These are phyloP conservation scores for Zopfochytrium polystomum DNA, from an alignment of 371 early-diverging fungal genomes.

Conservation along the genomic window DNA sequence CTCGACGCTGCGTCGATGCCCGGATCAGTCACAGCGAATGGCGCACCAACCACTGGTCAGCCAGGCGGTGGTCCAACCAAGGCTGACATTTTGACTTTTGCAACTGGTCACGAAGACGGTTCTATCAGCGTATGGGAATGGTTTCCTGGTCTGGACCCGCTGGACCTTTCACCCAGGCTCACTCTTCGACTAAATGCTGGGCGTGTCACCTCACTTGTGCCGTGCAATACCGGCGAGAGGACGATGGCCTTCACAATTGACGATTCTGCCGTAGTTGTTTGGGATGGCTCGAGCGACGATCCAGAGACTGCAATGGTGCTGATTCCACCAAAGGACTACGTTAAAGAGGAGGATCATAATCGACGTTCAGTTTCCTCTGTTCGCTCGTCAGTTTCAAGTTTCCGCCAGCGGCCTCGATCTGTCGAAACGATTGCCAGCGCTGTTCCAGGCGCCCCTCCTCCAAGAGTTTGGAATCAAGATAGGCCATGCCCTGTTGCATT, in stretches of 20 bases:
- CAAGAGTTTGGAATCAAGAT: too few relatives aligned
- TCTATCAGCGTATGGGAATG: constrained; percentile 27
- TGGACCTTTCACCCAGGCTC: constrained; percentile 13
- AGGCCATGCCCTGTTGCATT: constrained; percentile 27
- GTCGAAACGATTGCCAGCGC: too few relatives aligned
- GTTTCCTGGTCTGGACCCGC: constrained; percentile 10
- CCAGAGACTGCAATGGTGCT: constrained; percentile 12
- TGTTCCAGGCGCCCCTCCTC: too few relatives aligned
- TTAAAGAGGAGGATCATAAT: background rate
- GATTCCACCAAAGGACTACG: constrained; percentile 12
- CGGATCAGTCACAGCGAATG: background rate
- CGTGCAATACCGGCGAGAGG: constrained; percentile 20
- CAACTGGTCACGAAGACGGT: constrained; percentile 31
- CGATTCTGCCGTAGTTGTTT: constrained; percentile 22
- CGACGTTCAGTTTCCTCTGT: too few relatives aligned
- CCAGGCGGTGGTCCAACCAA: background rate
- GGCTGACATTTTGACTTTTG: constrained; percentile 18
- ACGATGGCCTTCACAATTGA: constrained; percentile 25
- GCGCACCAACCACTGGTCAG: background rate
- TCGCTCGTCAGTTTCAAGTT: too few relatives aligned
- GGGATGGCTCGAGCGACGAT: constrained; percentile 24
- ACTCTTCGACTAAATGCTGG: constrained; percentile 21
- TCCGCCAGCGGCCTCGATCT: too few relatives aligned
- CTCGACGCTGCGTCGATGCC: too few relatives aligned
- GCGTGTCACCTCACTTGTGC: constrained; percentile 21